Evolutionary conservation across 164 flowering plant species (phyloP), one percentile per base, ranked within the genome.

Genomic region (Pachysandra terminalis): DNA sequence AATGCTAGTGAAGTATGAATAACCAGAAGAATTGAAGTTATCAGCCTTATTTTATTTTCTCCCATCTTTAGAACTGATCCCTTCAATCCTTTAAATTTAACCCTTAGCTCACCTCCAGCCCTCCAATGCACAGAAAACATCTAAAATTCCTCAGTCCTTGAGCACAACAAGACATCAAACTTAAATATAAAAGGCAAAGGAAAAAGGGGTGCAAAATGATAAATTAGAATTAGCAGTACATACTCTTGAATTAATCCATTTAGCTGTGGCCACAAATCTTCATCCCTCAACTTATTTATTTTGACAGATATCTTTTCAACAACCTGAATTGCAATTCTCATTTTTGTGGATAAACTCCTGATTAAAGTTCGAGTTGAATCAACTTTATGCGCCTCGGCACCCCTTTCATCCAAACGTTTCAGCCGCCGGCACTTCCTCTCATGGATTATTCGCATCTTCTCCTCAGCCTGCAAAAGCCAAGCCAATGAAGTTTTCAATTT

Each of bases 201-300:
- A 58, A 19, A 40, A 23, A 10, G 19, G 23, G 19, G 53, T 25
- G 24, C 26, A n/a, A 62, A 35, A 12, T 32, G 56, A 25, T n/a
- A 49, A 35, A 37, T 15, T 27, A 23, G 16, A 48, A 56, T 28
- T 19, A 8, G 41, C 59, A 57, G 25, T 19, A 61, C 89, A 63
- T 86, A 96, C 99, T 97, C 98, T 61, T 82, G 82, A 69, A 96
- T 83, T 57, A 93, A 75, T 73, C 88, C 94, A 75, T 78, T 83
- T 35, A 89, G 74, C 69, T 84, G 93, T 1, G 90, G 99, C 97
- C 97, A 93, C 63, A 96, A 81, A 74, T 96, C 99, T 64, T 96
- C 96, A 77, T 96, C 99, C 77, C 98, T 88, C 61, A 91, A 79
- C 74, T 73, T 84, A 69, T 81, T 96, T 75, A 96, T 90, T 59